A percentile compares a stretch with the other conserved stretches of the same genome.
Conservation (phyloP, 2,329 filamentous ascomycete species). For the Daldinia sp. region DNA sequence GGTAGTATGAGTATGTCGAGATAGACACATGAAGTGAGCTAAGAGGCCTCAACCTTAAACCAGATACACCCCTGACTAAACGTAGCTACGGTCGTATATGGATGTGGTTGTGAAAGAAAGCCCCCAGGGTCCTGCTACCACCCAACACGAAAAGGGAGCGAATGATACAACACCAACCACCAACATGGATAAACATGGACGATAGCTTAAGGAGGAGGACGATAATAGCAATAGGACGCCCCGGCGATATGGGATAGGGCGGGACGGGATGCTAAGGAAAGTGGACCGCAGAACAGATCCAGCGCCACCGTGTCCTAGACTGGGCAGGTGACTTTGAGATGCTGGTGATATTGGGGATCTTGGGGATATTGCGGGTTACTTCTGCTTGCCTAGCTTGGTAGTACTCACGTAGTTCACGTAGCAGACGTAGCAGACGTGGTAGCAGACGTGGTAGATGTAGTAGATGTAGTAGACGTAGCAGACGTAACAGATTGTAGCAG, state of each 20-base stretch:
- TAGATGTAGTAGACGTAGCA: neutral
- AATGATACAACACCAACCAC: conserved; percentile 22
- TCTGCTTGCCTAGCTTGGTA: conserved; percentile 20
- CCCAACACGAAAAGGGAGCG: conserved; percentile 20
- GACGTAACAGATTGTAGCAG: conserved; percentile 10
- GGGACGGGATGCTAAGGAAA: conserved; percentile 30
- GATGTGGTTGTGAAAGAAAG: conserved; percentile 22
- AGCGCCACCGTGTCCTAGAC: conserved; percentile 31
- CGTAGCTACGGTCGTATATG: conserved; percentile 31
- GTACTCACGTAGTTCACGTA: conserved; percentile 31
- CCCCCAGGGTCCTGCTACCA: conserved; percentile 19
- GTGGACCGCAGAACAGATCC: conserved; percentile 28
- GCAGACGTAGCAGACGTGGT: neutral
- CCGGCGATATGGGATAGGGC: conserved; percentile 38
- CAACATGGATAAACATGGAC: conserved; percentile 16
- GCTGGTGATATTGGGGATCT: conserved; percentile 1
- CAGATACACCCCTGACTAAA: conserved; percentile 18
- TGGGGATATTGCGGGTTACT: conserved; percentile 17
- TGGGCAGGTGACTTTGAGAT: conserved; percentile 34
- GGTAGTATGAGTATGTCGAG: conserved; percentile 23
- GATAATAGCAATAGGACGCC: conserved; percentile 13
- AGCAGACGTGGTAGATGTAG: no score
- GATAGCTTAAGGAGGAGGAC: neutral
- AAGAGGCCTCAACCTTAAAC: conserved; percentile 31
- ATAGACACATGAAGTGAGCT: conserved; percentile 30